These are phyloP conservation scores for Trichophyton rubrum DNA, from an alignment of 2,329 filamentous ascomycete genomes.

Conservation along the genomic window DNA sequence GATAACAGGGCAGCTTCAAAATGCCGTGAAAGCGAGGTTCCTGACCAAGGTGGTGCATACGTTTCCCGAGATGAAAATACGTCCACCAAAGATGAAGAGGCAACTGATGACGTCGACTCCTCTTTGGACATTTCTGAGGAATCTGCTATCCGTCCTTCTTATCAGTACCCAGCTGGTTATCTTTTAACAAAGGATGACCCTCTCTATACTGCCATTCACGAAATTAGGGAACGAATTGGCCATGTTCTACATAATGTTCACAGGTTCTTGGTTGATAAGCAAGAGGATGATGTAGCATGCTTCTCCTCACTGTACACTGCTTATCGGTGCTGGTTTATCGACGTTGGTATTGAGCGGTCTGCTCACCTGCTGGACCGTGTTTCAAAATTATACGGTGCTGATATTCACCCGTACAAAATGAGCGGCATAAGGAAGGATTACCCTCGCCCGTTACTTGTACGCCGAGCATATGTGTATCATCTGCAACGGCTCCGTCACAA, in stretches of 20 bases:
- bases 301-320: conserved; percentile 88
- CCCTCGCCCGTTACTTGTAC: conserved; percentile 79
- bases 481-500: conserved; percentile 91
- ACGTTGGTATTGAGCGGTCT: conserved; percentile 90
- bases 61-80: conserved; percentile 35
- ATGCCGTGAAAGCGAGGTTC: conserved; percentile 34
- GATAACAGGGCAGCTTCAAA: conserved; percentile 61
- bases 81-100: conserved; percentile 15
- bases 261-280: conserved; percentile 64
- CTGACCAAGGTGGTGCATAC: conserved; percentile 27
- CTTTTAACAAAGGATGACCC: conserved; percentile 51
- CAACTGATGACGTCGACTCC: conserved; percentile 34
- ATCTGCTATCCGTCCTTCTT: conserved; percentile 61
- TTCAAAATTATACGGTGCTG: conserved; percentile 68
- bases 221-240: conserved; percentile 67
- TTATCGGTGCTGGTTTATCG: conserved; percentile 92
- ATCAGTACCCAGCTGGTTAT: conserved; percentile 81
- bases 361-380: conserved; percentile 87
- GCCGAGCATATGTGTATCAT: conserved; percentile 88
- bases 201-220: conserved; percentile 65
- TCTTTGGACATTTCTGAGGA: conserved; percentile 47
- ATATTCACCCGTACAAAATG: conserved; percentile 87
- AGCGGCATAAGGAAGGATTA: conserved; percentile 86
- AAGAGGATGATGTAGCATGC: conserved; percentile 90
- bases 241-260: conserved; percentile 73